Base-by-base conservation (phyloP, 2,329 filamentous ascomycete genomes). In the Thelonectria blattea region DNA sequence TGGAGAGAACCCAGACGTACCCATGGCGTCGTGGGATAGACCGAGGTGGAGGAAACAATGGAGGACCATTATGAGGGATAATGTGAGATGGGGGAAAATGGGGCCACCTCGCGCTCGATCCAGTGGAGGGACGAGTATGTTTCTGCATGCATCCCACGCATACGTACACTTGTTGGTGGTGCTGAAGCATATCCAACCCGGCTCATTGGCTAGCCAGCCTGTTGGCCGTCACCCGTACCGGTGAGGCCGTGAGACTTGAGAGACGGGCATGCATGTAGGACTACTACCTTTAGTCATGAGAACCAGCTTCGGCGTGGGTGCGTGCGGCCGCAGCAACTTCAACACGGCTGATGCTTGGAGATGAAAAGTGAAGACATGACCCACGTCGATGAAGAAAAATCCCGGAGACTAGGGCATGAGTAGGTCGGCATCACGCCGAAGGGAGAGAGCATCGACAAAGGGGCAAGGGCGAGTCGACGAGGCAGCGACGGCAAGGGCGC, bases 101-200 rank as follows among this genome's bases (percentile, higher is more conserved):
- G 63, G 54, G 58, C 63, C 63, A 69, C 63, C 63, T 65, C 32
- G 32, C 46, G 22, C 53, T 22, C 37, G 64, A 32, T 24, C 27
- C 20, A 59, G 43, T 39, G 17, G 12, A 49, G 32, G 41, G 27
- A 30, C 27, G 27, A 30, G 27, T 30, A 58, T 58, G 27, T 30
- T 30, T 30, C 27, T 71, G 68, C 69, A 71, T 71, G 66, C 66
- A 71, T 71, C 69, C 69, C 69, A 56, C 68, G 66, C 68, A 64
- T 66, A 60, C 64, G 59, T 60, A 56, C 57, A 47, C 55, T 27
- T 50, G 49, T 54, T 48, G 53, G 52, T 65, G 60, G 51, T 58
- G 56, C 61, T 58, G 34, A 45, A 50, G 34, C 39, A 48, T 58
- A 65, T 58, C 39, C 53, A 11, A 14, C 30, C 11, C 11, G 41